phyloP scores from a whole-genome alignment of 768 basidiomycete species.

The Rhodotorula toruloides region DNA sequence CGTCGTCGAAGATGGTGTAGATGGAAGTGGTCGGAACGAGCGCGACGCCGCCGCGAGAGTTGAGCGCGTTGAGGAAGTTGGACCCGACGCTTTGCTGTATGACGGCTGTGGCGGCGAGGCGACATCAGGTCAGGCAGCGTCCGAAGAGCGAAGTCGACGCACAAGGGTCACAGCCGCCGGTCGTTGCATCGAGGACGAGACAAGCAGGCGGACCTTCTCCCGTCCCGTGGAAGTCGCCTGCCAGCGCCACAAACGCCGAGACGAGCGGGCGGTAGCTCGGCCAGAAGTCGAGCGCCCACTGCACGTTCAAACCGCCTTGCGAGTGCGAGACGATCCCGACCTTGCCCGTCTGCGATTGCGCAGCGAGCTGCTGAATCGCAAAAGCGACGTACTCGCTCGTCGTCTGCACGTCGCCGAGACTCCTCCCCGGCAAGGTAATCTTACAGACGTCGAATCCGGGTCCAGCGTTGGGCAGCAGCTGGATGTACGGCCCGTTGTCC shows the following conservation, averaged over 20 bases:
- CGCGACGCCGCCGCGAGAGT: constrained; percentile 30
- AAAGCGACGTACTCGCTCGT: constrained; percentile 44
- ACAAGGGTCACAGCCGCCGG: constrained; percentile 40
- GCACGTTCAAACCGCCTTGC: constrained; percentile 32
- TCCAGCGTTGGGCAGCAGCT: constrained; percentile 37
- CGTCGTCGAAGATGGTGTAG: constrained; percentile 19
- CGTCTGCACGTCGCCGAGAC: constrained; percentile 40
- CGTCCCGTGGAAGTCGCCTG: constrained; percentile 43
- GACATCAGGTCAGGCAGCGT: not conserved
- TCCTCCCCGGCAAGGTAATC: constrained; percentile 36
- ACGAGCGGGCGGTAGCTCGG: constrained; percentile 33
- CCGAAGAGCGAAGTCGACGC: not conserved
- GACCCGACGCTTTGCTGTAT: constrained; percentile 43
- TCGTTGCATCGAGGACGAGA: constrained; percentile 4
- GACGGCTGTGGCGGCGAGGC: not conserved
- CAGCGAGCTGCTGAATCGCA: constrained; percentile 38
- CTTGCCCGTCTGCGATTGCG: constrained; percentile 38
- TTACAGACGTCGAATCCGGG: constrained; percentile 43
- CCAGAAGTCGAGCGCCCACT: constrained; percentile 42
- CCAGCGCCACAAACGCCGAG: constrained; percentile 38
- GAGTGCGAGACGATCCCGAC: constrained; percentile 43
- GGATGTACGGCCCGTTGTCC: constrained; percentile 41
- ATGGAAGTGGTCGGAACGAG: constrained; percentile 43
- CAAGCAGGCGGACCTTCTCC: constrained; percentile 36
- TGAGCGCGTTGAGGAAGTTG: constrained; percentile 42